Evolutionary conservation across 306 rosid genomes (phyloP).

Genomic region (Cucumis cinereus): DNA sequence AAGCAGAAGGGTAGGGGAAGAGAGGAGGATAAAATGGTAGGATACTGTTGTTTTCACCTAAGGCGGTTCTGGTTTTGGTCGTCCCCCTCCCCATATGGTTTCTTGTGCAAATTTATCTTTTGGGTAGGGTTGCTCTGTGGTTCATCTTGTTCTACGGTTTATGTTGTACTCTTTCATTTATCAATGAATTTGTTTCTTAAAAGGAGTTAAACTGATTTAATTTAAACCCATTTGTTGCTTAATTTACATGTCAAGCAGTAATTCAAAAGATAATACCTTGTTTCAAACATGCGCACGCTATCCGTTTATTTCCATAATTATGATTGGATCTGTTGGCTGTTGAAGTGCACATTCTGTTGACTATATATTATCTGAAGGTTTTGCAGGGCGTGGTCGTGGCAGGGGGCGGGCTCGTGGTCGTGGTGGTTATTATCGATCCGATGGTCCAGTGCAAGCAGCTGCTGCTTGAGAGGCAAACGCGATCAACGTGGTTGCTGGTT

Average conservation of each 20-base stretch:
- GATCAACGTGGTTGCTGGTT: constrained; percentile 20
- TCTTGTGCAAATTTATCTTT: too few relatives aligned
- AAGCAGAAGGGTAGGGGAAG: neutral
- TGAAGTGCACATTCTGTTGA: neutral
- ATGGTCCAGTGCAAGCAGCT: constrained; percentile 37
- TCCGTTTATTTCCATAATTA: neutral
- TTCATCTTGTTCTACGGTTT: too few relatives aligned
- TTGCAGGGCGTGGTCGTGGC: constrained; percentile 60
- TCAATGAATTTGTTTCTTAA: too few relatives aligned
- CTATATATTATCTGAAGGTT: constrained; percentile 3
- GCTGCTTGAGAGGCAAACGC: constrained; percentile 22
- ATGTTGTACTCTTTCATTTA: too few relatives aligned
- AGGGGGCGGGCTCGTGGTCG: constrained; percentile 61
- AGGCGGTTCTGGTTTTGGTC: too few relatives aligned
- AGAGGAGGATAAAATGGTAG: neutral
- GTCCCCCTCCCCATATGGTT: too few relatives aligned
- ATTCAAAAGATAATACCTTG: neutral
- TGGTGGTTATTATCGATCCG: constrained; percentile 19
- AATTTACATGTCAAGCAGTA: too few relatives aligned
- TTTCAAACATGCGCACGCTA: neutral
- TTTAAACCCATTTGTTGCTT: too few relatives aligned
- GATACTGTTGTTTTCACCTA: too few relatives aligned
- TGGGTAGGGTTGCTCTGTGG: too few relatives aligned
- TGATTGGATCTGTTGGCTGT: neutral
- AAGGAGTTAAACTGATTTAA: too few relatives aligned